A percentile compares a stretch with the other conserved stretches of the same genome.
phyloP scores from a whole-genome alignment of 306 rosid species.

The Senna tora region DNA sequence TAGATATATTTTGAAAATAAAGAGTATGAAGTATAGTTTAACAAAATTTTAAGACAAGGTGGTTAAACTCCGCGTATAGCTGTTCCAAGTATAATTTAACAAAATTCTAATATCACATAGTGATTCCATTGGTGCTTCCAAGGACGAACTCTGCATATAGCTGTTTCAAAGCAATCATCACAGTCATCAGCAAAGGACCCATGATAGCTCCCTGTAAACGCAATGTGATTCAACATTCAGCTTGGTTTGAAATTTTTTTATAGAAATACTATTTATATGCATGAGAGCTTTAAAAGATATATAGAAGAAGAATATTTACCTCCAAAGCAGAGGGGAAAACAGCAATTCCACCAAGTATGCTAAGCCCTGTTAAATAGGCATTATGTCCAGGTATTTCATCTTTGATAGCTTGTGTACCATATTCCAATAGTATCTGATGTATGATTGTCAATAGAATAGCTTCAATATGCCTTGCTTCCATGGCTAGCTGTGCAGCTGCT shows the following conservation, averaged over 20 bases:
- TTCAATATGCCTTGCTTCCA: conserved; percentile 46
- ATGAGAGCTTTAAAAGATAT: neutral
- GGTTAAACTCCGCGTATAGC: no score
- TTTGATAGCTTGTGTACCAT: conserved; percentile 45
- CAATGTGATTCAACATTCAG: neutral
- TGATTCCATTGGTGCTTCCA: conserved; percentile 23
- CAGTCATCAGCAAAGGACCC: conserved; percentile 52
- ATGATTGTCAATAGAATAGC: conserved; percentile 40
- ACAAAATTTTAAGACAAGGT: no score
- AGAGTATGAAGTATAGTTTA: no score
- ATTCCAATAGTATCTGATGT: conserved; percentile 49
- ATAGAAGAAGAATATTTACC: conserved; percentile 19
- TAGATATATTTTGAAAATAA: no score
- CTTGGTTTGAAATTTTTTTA: no score
- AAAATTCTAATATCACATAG: conserved; percentile 14
- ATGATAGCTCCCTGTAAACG: conserved; percentile 45
- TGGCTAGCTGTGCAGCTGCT: conserved; percentile 40
- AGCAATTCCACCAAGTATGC: conserved; percentile 53
- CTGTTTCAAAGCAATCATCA: conserved; percentile 48
- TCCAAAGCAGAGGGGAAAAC: conserved; percentile 46
- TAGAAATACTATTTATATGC: no score
- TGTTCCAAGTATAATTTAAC: no score
- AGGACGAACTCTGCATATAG: conserved; percentile 48
- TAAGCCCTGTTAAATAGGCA: conserved; percentile 49
- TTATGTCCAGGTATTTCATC: conserved; percentile 53